Evolutionary conservation across 345 rosid genomes (phyloP).

Genomic region (thale cress (Arabidopsis thaliana)): TAIR10.1 NC_003076.8:1988501-1989000

Average conservation of each 20-base stretch:
- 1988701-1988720: background rate
- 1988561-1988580: constrained; percentile 67
- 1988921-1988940: constrained; percentile 65
- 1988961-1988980: constrained; percentile 59
- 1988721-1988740: background rate
- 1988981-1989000: constrained; percentile 70
- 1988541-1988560: constrained; percentile 63
- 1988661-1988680: constrained; percentile 37
- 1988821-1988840: no score
- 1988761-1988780: background rate
- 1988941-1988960: constrained; percentile 65
- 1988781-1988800: no score
- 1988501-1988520: constrained; percentile 53
- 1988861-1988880: no score
- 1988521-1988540: constrained; percentile 30
- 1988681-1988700: constrained; percentile 3
- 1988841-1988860: no score
- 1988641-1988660: constrained; percentile 63
- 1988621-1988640: constrained; percentile 65
- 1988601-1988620: constrained; percentile 68
- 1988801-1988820: no score
- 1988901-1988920: constrained; percentile 39
- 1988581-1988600: constrained; percentile 62
- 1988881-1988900: no score
- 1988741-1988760: background rate